These are phyloP conservation scores for Lindgomyces ingoldianus DNA, from an alignment of 495 filamentous ascomycete genomes.

Conservation along the genomic window DNA sequence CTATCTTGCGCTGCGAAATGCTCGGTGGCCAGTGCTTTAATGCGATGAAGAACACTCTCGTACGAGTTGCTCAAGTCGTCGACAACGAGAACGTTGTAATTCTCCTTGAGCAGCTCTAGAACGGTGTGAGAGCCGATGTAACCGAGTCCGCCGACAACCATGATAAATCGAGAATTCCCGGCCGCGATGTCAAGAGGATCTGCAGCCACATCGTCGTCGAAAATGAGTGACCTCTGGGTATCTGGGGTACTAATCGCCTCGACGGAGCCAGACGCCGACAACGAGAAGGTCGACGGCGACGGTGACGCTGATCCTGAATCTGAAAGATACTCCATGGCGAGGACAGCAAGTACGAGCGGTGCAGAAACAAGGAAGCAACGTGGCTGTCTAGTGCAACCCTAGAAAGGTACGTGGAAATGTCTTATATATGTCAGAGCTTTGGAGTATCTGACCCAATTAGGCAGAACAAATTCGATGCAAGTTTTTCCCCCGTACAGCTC, in stretches of 20 bases:
- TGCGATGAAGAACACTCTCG: conserved; percentile 55
- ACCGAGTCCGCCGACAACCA: conserved; percentile 66
- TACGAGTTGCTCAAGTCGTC: conserved; percentile 66
- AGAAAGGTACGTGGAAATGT: conserved; percentile 31
- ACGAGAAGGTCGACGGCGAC: conserved; percentile 31
- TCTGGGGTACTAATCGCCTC: conserved; percentile 35
- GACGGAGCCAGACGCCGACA: conserved; percentile 24
- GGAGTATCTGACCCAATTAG: conserved; percentile 28
- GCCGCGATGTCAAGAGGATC: conserved; percentile 37
- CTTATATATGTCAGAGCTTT: conserved; percentile 36
- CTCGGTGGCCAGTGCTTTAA: conserved; percentile 52
- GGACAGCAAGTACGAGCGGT: neutral
- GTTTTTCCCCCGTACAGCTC: conserved; percentile 34
- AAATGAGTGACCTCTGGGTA: conserved; percentile 38
- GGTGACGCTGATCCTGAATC: conserved; percentile 26
- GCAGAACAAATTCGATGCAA: conserved; percentile 37
- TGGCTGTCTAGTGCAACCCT: conserved; percentile 19
- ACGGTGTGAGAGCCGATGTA: conserved; percentile 68
- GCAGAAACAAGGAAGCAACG: conserved; percentile 25
- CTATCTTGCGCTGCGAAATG: conserved; percentile 48
- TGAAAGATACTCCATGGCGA: conserved; percentile 26
- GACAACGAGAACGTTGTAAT: conserved; percentile 64
- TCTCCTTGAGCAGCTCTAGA: conserved; percentile 61
- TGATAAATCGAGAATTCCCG: conserved; percentile 44
- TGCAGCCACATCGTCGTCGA: conserved; percentile 39